phyloP scores from a whole-genome alignment of 108 stramenopile genomes.

The Cyclostephanos invisitatus region DNA sequence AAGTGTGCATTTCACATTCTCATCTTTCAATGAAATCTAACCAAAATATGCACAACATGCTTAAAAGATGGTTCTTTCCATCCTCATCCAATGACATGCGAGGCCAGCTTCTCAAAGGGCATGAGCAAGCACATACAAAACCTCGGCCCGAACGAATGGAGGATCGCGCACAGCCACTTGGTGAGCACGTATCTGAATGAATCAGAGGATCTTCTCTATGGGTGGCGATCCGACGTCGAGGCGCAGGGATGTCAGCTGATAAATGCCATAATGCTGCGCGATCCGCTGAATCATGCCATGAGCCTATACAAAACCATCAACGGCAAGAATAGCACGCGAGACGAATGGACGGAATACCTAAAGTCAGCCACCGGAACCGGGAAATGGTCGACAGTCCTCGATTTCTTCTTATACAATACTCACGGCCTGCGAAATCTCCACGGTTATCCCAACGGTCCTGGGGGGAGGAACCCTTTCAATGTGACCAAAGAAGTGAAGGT shows the following conservation, averaged over 20 bases:
- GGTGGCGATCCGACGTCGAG: constrained; percentile 40
- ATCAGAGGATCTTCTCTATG: constrained; percentile 23
- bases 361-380: constrained; percentile 17
- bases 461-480: constrained; percentile 23
- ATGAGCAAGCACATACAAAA: constrained; percentile 30
- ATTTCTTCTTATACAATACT: constrained; percentile 48
- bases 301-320: constrained; percentile 32
- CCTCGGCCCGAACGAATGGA: constrained; percentile 47
- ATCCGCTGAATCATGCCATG: constrained; percentile 49
- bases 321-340: constrained; percentile 19
- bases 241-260: constrained; percentile 44
- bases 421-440: constrained; percentile 27
- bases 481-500: constrained; percentile 23
- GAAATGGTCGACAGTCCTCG: constrained; percentile 33
- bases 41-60: background rate
- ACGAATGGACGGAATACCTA: constrained; percentile 37
- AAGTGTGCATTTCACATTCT: background rate
- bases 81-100: background rate
- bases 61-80: constrained; percentile 12
- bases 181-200: constrained; percentile 32
- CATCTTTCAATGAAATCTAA: background rate
- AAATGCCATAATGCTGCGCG: constrained; percentile 46
- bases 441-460: constrained; percentile 23
- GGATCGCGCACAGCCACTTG: constrained; percentile 40
- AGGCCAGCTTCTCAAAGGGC: background rate